These are phyloP conservation scores for Aspergillus pseudotamarii DNA, from an alignment of 2,329 filamentous ascomycete genomes.

Conservation along the genomic window DNA sequence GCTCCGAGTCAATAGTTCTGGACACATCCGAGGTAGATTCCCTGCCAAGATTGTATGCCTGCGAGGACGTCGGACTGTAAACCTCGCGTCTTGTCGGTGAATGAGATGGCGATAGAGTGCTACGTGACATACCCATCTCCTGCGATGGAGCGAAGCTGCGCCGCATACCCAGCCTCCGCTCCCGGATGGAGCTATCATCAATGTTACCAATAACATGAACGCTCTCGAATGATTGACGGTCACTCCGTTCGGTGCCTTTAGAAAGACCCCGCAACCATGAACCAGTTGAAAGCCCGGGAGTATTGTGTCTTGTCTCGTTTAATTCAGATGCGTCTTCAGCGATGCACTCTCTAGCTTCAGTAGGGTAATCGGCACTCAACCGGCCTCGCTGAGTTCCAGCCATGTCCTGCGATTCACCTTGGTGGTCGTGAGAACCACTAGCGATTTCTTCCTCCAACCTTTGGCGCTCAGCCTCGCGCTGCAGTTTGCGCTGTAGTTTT, in stretches of 20 bases:
- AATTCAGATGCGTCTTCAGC: constrained; percentile 10
- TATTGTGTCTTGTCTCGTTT: constrained; percentile 12
- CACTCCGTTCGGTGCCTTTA: constrained; percentile 28
- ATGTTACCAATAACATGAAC: constrained; percentile 36
- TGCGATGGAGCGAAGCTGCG: constrained; percentile 39
- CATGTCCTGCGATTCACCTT: constrained; percentile 11
- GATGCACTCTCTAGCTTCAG: constrained; percentile 13
- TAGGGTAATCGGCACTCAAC: constrained; percentile 8
- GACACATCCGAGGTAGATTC: constrained; percentile 57
- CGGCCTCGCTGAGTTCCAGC: constrained; percentile 11
- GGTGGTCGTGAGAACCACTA: constrained; percentile 8
- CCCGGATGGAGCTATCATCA: constrained; percentile 38
- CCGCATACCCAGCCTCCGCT: constrained; percentile 28
- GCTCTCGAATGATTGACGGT: constrained; percentile 34
- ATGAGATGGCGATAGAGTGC: constrained; percentile 36
- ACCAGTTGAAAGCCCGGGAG: constrained; percentile 17
- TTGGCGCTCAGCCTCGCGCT: constrained; percentile 55
- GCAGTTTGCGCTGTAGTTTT: constrained; percentile 53
- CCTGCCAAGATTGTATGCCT: constrained; percentile 53
- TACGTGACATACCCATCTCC: constrained; percentile 37
- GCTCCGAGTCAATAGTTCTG: constrained; percentile 55
- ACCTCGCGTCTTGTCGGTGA: constrained; percentile 51
- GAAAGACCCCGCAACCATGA: constrained; percentile 40
- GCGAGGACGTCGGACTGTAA: constrained; percentile 56
- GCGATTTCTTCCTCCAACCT: constrained; percentile 57